Percentiles rank a stretch among this genome's conserved stretches.
Evolutionary conservation across 2,329 filamentous ascomycete genomes (phyloP).

Genomic region (Penicillium italicum): DNA sequence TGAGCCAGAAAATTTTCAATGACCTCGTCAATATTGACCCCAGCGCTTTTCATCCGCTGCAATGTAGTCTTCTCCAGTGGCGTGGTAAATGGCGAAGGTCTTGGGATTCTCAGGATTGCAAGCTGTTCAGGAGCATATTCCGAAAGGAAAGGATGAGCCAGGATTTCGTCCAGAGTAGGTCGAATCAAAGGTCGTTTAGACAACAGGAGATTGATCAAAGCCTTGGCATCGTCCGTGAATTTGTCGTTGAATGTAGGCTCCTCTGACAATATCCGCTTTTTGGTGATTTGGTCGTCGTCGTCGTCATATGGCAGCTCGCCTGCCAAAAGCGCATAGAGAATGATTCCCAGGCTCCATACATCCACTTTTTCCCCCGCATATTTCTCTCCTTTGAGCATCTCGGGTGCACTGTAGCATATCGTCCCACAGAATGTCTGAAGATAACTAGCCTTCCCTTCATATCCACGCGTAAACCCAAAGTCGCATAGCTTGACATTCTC

Average conservation of each 20-base stretch:
- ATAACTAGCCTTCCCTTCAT: constrained; percentile 91
- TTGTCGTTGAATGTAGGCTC: constrained; percentile 83
- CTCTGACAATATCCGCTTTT: constrained; percentile 75
- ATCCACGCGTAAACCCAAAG: constrained; percentile 96
- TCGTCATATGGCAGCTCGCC: constrained; percentile 91
- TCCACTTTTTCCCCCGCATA: constrained; percentile 98
- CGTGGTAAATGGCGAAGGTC: constrained; percentile 78
- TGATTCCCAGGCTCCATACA: constrained; percentile 95
- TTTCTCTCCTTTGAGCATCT: constrained; percentile 98
- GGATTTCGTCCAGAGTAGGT: constrained; percentile 77
- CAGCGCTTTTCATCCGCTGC: constrained; percentile 87
- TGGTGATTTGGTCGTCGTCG: constrained; percentile 84
- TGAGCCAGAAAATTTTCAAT: constrained; percentile 91
- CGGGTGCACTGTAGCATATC: constrained; percentile 93
- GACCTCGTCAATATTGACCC: constrained; percentile 88
- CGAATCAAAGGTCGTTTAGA: constrained; percentile 85
- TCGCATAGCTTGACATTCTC: constrained; percentile 97
- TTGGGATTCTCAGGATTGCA: constrained; percentile 77
- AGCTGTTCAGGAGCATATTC: constrained; percentile 87
- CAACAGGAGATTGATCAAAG: constrained; percentile 73
- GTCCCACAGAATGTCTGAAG: constrained; percentile 97
- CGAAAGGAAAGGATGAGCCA: constrained; percentile 80
- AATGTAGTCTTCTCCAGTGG: constrained; percentile 84
- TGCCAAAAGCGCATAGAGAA: constrained; percentile 77
- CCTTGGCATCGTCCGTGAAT: constrained; percentile 71